Evolutionary conservation across 1,284 basidiomycete genomes (phyloP).

Genomic region (Somion occarium): DNA sequence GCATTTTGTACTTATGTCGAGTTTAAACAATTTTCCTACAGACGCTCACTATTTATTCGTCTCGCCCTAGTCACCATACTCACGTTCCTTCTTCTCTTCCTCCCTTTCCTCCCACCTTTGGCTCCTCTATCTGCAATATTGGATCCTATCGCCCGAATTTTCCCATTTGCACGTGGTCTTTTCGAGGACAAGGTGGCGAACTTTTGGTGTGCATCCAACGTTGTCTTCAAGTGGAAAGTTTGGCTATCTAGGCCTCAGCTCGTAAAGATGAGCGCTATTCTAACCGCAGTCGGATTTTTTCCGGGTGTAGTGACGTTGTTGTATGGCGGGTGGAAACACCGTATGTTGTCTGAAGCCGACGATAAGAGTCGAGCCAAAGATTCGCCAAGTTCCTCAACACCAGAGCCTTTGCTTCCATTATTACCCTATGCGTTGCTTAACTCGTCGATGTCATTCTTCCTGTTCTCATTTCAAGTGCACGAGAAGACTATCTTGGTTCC

Average conservation of each 20-base stretch:
- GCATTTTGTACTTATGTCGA: not conserved
- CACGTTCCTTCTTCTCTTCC: conserved; percentile 68
- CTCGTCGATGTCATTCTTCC: conserved; percentile 83
- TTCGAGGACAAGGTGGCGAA: conserved; percentile 98
- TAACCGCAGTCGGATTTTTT: conserved; percentile 62
- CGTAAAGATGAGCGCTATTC: conserved; percentile 49
- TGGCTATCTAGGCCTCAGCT: conserved; percentile 45
- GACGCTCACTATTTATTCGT: conserved; percentile 61
- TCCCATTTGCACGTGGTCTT: conserved; percentile 85
- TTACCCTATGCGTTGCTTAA: conserved; percentile 70
- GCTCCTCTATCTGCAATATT: conserved; percentile 43
- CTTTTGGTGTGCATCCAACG: conserved; percentile 91
- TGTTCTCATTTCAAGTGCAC: conserved; percentile 95
- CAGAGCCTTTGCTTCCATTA: conserved; percentile 51
- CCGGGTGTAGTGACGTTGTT: conserved; percentile 58
- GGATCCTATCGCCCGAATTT: conserved; percentile 79
- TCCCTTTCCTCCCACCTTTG: conserved; percentile 69
- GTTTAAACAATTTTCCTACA: conserved; percentile 13
- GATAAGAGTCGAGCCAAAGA: conserved; percentile 5
- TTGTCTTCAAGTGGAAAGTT: conserved; percentile 78
- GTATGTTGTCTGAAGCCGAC: conserved; percentile 12
- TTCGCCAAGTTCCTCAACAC: conserved; percentile 14
- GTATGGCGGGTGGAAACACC: conserved; percentile 41
- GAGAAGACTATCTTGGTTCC: conserved; percentile 93
- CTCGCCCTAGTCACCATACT: conserved; percentile 55